These are phyloP conservation scores for Nemania sp. DNA, from an alignment of 2,329 filamentous ascomycete species.

Conservation along the genomic window DNA sequence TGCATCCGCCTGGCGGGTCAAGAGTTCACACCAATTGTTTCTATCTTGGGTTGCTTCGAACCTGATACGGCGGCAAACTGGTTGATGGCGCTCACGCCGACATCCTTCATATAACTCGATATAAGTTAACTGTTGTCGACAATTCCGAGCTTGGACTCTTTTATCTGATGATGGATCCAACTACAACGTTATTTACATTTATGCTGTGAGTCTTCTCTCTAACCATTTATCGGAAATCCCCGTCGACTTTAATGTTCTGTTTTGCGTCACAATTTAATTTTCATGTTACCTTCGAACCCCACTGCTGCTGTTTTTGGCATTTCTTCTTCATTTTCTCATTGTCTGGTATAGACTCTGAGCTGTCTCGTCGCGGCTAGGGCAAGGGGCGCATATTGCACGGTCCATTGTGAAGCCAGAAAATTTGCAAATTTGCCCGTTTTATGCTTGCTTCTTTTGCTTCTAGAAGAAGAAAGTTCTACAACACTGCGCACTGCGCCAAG, in stretches of 20 bases:
- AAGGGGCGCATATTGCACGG: not conserved
- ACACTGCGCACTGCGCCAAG: conserved; percentile 36
- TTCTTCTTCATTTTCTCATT: not conserved
- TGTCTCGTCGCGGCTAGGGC: conserved; percentile 18
- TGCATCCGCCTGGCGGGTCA: conserved; percentile 28
- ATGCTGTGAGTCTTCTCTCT: conserved; percentile 68
- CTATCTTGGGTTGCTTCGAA: conserved; percentile 31
- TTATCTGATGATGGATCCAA: conserved; percentile 63
- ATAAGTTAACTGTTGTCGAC: conserved; percentile 13
- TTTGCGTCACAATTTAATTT: not conserved
- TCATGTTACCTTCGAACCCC: not conserved
- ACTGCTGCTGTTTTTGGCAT: conserved; percentile 10
- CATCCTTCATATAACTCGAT: conserved; percentile 28
- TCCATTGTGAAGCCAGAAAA: conserved; percentile 18
- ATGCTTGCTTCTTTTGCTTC: conserved; percentile 31
- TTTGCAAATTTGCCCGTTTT: conserved; percentile 33
- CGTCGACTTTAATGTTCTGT: conserved; percentile 6
- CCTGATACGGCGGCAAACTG: conserved; percentile 33
- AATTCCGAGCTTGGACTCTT: not conserved
- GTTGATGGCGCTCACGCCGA: conserved; percentile 14
- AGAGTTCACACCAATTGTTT: conserved; percentile 23
- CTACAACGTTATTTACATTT: conserved; percentile 76
- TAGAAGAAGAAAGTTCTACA: conserved; percentile 36
- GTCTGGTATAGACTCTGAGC: conserved; percentile 29
- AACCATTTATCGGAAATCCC: not conserved